These are phyloP conservation scores for Dioscorea dumetorum DNA, from an alignment of 106 monocot genomes.

Conservation along the genomic window DNA sequence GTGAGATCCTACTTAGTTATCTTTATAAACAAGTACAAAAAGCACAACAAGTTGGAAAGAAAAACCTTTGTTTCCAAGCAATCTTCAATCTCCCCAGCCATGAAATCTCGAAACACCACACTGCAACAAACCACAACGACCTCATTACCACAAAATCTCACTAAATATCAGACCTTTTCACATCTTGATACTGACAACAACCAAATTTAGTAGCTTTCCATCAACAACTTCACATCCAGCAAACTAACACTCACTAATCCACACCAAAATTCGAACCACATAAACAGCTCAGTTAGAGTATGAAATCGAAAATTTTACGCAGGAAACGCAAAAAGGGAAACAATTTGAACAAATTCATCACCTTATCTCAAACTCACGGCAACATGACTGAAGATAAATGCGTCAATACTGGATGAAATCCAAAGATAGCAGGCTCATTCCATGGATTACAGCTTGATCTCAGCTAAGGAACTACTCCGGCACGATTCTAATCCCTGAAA, in stretches of 20 bases:
- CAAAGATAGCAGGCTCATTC: not conserved
- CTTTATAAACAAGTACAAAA: not conserved
- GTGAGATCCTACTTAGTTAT: not conserved
- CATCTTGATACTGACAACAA: not conserved
- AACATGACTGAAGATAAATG: not conserved
- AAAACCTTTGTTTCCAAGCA: slow-evolving; percentile 8
- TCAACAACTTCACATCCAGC: not conserved
- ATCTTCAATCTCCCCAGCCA: slow-evolving; percentile 23
- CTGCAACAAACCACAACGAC: not conserved
- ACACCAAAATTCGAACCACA: not conserved
- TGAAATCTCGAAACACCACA: not conserved
- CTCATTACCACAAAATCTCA: not conserved
- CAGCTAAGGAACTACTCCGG: not conserved
- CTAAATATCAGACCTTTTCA: not conserved
- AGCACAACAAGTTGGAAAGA: not conserved
- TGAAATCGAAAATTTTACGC: no score
- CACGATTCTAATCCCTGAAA: not conserved
- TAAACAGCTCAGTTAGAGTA: not conserved
- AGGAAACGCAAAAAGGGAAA: no score
- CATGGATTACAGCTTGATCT: not conserved
- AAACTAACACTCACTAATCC: not conserved
- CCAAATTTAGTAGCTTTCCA: not conserved
- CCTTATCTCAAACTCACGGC: not conserved
- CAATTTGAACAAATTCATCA: not conserved
- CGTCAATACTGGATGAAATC: not conserved